These are phyloP conservation scores for Hirsutella minnesotensis DNA, from an alignment of 2,329 filamentous ascomycete genomes.

Conservation along the genomic window DNA sequence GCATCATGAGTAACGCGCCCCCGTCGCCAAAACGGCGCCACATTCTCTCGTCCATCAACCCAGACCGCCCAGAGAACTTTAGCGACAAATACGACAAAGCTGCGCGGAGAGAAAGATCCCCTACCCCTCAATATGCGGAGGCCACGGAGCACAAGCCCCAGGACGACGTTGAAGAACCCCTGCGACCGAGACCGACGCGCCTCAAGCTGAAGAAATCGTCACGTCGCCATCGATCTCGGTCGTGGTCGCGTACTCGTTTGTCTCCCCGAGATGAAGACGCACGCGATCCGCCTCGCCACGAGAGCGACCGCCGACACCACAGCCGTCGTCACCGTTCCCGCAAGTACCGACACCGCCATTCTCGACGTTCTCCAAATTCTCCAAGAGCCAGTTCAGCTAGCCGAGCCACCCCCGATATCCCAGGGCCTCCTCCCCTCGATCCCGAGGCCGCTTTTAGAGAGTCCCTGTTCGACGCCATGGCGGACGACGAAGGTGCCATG, in stretches of 20 bases:
- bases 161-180: constrained; percentile 10
- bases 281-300: constrained; percentile 5
- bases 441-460: constrained; percentile 75
- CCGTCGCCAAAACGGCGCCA: constrained; percentile 30
- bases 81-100: background rate
- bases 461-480: constrained; percentile 91
- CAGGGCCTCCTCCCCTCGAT: constrained; percentile 39
- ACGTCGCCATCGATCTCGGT: constrained; percentile 7
- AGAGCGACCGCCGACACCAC: constrained; percentile 14
- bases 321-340: constrained; percentile 18
- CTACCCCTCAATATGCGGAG: background rate
- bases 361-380: too few relatives aligned
- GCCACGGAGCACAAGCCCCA: background rate
- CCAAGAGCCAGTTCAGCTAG: background rate
- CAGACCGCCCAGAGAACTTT: constrained; percentile 9
- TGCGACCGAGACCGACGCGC: constrained; percentile 17
- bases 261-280: constrained; percentile 13
- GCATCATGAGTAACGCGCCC: constrained; percentile 19
- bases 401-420: constrained; percentile 33
- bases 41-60: constrained; percentile 37
- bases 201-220: constrained; percentile 21
- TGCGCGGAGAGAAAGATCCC: background rate
- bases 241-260: constrained; percentile 6
- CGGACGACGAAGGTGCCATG: constrained; percentile 86
- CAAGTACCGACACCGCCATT: constrained; percentile 23